Evolutionary conservation across 495 filamentous ascomycete genomes (phyloP).

Genomic region (Cairneyella variabilis): DNA sequence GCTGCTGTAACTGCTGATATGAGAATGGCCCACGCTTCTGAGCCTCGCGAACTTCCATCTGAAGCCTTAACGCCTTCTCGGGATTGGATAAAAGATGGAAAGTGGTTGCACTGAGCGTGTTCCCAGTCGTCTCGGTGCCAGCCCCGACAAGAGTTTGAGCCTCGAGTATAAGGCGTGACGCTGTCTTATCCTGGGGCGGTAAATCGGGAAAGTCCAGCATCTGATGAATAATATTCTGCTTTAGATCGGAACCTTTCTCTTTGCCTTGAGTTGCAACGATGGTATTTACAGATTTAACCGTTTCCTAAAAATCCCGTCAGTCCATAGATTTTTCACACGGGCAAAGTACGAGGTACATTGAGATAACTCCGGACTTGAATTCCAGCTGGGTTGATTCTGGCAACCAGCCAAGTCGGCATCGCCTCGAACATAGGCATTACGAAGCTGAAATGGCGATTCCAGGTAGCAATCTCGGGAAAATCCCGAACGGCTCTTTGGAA

Average conservation of each 20-base stretch:
- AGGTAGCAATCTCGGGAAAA: conserved; percentile 11
- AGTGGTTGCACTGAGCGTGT: conserved; percentile 27
- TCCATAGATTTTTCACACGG: too few species aligned
- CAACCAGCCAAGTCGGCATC: conserved; percentile 13
- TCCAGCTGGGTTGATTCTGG: conserved; percentile 2
- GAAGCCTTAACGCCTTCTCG: conserved; percentile 22
- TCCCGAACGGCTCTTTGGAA: conserved; percentile 1
- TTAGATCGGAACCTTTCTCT: conserved; percentile 2
- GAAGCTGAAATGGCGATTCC: conserved; percentile 19
- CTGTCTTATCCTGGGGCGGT: conserved; percentile 26
- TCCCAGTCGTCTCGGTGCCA: conserved; percentile 35
- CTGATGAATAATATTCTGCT: conserved; percentile 26
- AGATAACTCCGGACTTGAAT: conserved; percentile 8
- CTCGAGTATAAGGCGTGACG: conserved; percentile 26
- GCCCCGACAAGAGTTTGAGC: conserved; percentile 28
- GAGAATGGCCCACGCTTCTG: conserved; percentile 17
- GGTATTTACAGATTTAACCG: too few species aligned
- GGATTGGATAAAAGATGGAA: conserved; percentile 32
- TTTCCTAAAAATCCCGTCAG: too few species aligned
- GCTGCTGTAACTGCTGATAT: conserved; percentile 25
- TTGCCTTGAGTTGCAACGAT: too few species aligned
- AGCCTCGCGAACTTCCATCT: conserved; percentile 27
- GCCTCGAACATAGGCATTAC: conserved; percentile 6
- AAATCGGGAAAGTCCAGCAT: conserved; percentile 28
- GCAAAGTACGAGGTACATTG: too few species aligned